Evolutionary conservation across 805 yeast genomes (phyloP).

Genomic region (Saccharomycopsis oosterbeekiorum): DNA sequence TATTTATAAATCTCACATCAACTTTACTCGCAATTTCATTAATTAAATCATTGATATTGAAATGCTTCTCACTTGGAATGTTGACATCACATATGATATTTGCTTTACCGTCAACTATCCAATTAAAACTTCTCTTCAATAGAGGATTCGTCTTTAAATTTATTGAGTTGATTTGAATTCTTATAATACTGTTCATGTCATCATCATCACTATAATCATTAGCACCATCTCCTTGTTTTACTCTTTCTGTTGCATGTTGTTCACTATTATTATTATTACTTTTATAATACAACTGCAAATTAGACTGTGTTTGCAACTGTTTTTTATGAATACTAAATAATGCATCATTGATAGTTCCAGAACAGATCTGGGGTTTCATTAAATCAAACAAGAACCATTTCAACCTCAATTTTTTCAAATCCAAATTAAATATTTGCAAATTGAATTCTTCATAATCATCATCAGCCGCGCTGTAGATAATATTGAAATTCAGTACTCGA

Average conservation of each 20-base stretch:
- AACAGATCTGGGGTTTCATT: conserved; percentile 57
- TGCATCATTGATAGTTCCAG: conserved; percentile 68
- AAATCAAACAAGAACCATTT: conserved; percentile 54
- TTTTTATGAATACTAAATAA: conserved; percentile 69
- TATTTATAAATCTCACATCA: conserved; percentile 2
- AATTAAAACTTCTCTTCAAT: conserved; percentile 42
- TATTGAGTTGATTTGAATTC: conserved; percentile 28
- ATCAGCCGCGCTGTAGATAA: conserved; percentile 8
- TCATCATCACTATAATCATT: not conserved
- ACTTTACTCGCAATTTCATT: conserved; percentile 18
- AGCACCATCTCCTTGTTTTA: not conserved
- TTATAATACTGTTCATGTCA: conserved; percentile 6
- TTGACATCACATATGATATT: conserved; percentile 65
- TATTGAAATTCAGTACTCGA: conserved; percentile 7
- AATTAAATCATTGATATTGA: conserved; percentile 22
- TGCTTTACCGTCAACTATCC: conserved; percentile 64
- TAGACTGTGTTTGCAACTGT: conserved; percentile 27
- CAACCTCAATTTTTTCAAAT: conserved; percentile 49
- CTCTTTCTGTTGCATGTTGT: not conserved
- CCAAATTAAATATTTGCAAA: conserved; percentile 46
- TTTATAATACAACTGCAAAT: not conserved
- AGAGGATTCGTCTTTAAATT: conserved; percentile 26
- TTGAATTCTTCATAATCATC: not conserved
- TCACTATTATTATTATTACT: not conserved
- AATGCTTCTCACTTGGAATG: conserved; percentile 42